Conservation (phyloP, 2,329 filamentous ascomycete genomes). For the Aspergillus melleus region DNA sequence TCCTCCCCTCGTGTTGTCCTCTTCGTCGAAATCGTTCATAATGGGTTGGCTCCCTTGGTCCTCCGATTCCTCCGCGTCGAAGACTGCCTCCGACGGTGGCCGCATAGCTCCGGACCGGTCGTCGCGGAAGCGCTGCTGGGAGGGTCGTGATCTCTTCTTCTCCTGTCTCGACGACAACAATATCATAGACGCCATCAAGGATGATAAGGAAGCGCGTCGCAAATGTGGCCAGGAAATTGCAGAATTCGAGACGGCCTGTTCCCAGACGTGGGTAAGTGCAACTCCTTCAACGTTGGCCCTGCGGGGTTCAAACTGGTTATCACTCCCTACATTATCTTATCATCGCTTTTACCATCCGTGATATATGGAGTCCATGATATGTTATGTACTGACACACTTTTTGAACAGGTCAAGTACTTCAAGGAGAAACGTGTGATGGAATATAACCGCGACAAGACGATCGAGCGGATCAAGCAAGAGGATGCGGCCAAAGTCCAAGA, state of each 20-base stretch:
- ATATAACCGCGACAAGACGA: constrained; percentile 75
- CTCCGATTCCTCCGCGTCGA: constrained; percentile 39
- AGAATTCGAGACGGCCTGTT: constrained; percentile 82
- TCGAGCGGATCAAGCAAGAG: constrained; percentile 72
- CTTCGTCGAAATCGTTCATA: constrained; percentile 11
- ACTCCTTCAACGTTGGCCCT: not conserved
- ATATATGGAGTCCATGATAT: not conserved
- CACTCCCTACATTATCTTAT: not conserved
- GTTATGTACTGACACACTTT: constrained; percentile 14
- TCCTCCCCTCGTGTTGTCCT: not conserved
- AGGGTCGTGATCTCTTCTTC: constrained; percentile 85
- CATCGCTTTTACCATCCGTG: too few relatives aligned
- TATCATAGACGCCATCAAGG: constrained; percentile 73
- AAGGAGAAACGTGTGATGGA: constrained; percentile 96
- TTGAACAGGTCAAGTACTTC: constrained; percentile 85
- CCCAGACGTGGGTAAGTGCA: constrained; percentile 78
- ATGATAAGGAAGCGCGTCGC: constrained; percentile 56
- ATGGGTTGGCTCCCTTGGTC: constrained; percentile 58
- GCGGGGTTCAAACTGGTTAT: not conserved
- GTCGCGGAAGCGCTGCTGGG: constrained; percentile 84
- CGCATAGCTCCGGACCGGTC: constrained; percentile 80
- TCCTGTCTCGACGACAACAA: constrained; percentile 76
- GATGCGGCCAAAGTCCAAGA: constrained; percentile 64
- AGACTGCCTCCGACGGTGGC: constrained; percentile 55
- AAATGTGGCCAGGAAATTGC: constrained; percentile 61